Evolutionary conservation across 495 filamentous ascomycete species (phyloP).

Genomic region (Lophiotrema nucula): DNA sequence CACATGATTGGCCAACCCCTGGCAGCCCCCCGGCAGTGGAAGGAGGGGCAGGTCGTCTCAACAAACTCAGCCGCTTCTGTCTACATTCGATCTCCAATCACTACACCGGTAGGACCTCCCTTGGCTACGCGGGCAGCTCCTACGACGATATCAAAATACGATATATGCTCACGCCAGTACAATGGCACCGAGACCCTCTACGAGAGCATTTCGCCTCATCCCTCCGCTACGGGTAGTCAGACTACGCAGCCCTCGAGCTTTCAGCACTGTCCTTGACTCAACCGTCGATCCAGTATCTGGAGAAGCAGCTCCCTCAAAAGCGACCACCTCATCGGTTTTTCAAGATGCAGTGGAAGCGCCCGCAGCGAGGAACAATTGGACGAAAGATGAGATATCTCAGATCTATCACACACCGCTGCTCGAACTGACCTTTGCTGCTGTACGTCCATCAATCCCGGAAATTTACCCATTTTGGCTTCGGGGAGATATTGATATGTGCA

Average conservation of each 20-base stretch:
- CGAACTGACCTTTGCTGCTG: constrained; percentile 71
- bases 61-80: too few relatives aligned
- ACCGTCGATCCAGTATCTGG: constrained; percentile 3
- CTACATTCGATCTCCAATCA: too few relatives aligned
- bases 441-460: too few relatives aligned
- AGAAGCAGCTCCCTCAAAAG: neutral
- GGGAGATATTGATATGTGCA: neutral
- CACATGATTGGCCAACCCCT: too few relatives aligned
- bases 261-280: constrained; percentile 23
- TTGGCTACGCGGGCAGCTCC: too few relatives aligned
- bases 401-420: constrained; percentile 77
- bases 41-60: too few relatives aligned
- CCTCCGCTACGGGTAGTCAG: neutral
- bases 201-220: too few relatives aligned
- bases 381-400: constrained; percentile 68
- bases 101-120: too few relatives aligned
- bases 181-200: too few relatives aligned
- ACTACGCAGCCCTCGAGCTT: neutral
- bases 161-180: too few relatives aligned
- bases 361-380: constrained; percentile 68
- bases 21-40: too few relatives aligned
- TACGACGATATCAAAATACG: too few relatives aligned
- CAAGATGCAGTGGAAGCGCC: constrained; percentile 58
- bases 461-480: neutral
- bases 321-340: constrained; percentile 13